These are phyloP conservation scores for Forsythia suspensa DNA, from an alignment of 257 asterid genomes.

Conservation along the genomic window DNA sequence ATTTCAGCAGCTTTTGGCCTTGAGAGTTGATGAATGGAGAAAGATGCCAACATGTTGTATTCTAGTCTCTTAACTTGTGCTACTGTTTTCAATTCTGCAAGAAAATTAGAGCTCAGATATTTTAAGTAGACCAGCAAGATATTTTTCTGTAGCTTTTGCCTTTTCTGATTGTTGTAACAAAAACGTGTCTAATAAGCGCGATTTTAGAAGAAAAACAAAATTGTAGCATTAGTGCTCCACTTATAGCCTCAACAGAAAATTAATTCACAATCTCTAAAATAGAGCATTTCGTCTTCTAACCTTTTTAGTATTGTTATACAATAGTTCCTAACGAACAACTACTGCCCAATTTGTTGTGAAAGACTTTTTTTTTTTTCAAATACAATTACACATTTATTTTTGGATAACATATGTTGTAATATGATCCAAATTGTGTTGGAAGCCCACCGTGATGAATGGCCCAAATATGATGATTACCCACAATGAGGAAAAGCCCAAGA, in stretches of 20 bases:
- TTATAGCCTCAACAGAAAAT: background rate
- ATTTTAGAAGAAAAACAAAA: background rate
- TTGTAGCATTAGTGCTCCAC: background rate
- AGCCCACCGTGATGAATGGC: no score
- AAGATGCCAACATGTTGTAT: conserved; percentile 21
- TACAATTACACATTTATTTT: no score
- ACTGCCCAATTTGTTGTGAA: no score
- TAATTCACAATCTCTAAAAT: background rate
- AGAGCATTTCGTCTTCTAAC: background rate
- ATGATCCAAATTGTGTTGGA: no score
- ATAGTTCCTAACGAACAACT: no score
- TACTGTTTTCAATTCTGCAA: background rate
- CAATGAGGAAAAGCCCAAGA: no score
- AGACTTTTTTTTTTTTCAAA: no score
- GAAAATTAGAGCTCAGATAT: conserved; percentile 8
- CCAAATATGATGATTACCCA: no score
- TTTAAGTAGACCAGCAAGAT: conserved; percentile 13
- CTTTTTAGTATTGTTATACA: no score
- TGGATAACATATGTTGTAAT: no score
- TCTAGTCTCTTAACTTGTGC: background rate
- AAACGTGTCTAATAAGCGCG: background rate
- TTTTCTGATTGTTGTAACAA: background rate
- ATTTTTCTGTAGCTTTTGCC: conserved; percentile 20
- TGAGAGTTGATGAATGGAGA: conserved; percentile 20
- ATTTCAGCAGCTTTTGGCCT: conserved; percentile 15